Base-by-base conservation (phyloP, 1,284 basidiomycete species). In the Pulchroboletus neoregius region DNA sequence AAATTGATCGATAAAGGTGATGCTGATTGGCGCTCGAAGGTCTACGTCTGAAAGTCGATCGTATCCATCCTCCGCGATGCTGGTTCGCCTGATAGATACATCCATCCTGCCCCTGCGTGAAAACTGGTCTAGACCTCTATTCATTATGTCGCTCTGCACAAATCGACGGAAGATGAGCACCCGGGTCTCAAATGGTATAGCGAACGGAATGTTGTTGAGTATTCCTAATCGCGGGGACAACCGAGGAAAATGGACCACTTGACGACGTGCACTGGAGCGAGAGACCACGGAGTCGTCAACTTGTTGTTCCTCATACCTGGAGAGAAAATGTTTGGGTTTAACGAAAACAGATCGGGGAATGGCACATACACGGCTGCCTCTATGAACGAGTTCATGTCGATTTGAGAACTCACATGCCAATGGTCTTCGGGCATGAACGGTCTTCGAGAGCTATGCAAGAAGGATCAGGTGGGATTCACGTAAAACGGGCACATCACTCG, bases 131-230 rank as follows among this genome's bases (percentile, higher is more conserved):
- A 44, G 44, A 27, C 48, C 56, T 48, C 51, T 55, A 39, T 51
- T 50, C 39, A 35, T 48, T 42, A 61, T 72, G 60, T 92, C 87
- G 50, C 78, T 82, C 54, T 71, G 60, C 39, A 96, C 79, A 61
- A 95, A 96, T 45, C 81, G 73, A 23, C 91, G 77, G 69, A 98
- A 97, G 38, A 98, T 93, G 36, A 84, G 77, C 6, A 98, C 89
- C 16, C 95, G 84, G 0, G 85, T 82, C 49, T 90, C 85, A 68
- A 99, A 99, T 0, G 94, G 95, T 48, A 99, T 90, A 11, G 93
- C 84, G 71, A 99, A 98, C 0, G 95, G 96, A 43, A 98, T 90
- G 65, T 97, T 94, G 71, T 97, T 93, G 43, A 99, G 79, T 23
- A 98, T 78, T 4, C 91, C 91, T 2, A 98, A 77, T 4, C 93